Evolutionary conservation across 176 grass and related monocot genomes (phyloP).

Genomic region (Cenchrus americanus): DNA sequence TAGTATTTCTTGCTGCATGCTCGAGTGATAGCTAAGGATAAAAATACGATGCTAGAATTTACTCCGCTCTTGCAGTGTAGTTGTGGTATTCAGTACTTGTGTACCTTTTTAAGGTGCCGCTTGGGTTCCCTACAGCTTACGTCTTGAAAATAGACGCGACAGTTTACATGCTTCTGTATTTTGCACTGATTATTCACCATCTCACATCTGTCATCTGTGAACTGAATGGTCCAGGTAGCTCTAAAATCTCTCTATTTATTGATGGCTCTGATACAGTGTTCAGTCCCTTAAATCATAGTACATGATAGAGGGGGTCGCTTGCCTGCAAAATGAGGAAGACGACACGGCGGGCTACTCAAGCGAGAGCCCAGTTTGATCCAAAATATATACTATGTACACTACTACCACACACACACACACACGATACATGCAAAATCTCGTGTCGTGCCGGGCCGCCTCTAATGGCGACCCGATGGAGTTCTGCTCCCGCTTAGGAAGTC

Average conservation of each 20-base stretch:
- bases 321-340: not conserved
- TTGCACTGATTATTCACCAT: not conserved
- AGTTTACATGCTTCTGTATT: not conserved
- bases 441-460: conserved; percentile 17
- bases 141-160: not conserved
- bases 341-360: conserved; percentile 17
- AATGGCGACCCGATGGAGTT: conserved; percentile 70
- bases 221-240: not conserved
- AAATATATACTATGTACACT: conserved; percentile 47
- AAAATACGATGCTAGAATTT: not conserved
- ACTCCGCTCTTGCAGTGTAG: not conserved
- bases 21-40: not conserved
- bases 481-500: conserved; percentile 63
- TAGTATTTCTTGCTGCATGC: not conserved
- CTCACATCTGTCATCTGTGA: not conserved
- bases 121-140: not conserved
- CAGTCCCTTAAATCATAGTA: conserved; percentile 24
- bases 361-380: conserved; percentile 28
- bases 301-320: not conserved
- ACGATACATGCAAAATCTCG: conserved; percentile 39
- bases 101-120: not conserved
- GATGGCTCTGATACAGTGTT: conserved; percentile 33
- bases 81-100: not conserved
- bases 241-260: conserved; percentile 26
- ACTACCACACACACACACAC: conserved; percentile 1